Conservation (phyloP, 768 basidiomycete species). For the Pleurotus pulmonarius region DNA sequence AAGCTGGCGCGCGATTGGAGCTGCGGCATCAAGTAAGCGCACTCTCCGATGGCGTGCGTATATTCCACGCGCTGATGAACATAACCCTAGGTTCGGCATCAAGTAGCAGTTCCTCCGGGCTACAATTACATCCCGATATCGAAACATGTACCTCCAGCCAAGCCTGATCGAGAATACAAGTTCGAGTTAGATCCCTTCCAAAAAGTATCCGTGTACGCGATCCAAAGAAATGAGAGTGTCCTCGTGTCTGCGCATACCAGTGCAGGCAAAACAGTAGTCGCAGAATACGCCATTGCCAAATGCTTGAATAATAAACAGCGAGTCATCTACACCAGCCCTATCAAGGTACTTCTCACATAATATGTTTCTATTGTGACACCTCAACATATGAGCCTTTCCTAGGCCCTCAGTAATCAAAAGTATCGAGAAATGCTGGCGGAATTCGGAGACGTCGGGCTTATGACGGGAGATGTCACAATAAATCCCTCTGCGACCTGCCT, state of each 20-base stretch:
- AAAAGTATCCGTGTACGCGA: slow-evolving; percentile 88
- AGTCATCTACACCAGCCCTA: slow-evolving; percentile 98
- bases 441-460: slow-evolving; percentile 97
- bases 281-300: slow-evolving; percentile 98
- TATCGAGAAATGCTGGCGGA: slow-evolving; percentile 97
- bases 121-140: slow-evolving; percentile 91
- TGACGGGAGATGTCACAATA: slow-evolving; percentile 99
- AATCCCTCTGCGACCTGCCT: slow-evolving; percentile 96
- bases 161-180: slow-evolving; percentile 90
- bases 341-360: slow-evolving; percentile 72
- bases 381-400: not conserved
- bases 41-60: not conserved
- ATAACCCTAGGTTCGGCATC: slow-evolving; percentile 77
- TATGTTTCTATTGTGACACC: not conserved
- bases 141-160: slow-evolving; percentile 84
- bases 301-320: slow-evolving; percentile 91
- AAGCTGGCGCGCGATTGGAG: slow-evolving; percentile 67
- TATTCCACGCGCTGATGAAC: not conserved
- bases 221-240: slow-evolving; percentile 96
- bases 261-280: slow-evolving; percentile 98
- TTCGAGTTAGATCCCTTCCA: slow-evolving; percentile 98
- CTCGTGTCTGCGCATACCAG: slow-evolving; percentile 98
- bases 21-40: slow-evolving; percentile 71
- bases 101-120: slow-evolving; percentile 92
- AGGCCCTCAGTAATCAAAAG: slow-evolving; percentile 99